A percentile compares a stretch with the other conserved stretches of the same genome.
phyloP scores from a whole-genome alignment of 2,329 filamentous ascomycete species.

The Neofusicoccum parvum region DNA sequence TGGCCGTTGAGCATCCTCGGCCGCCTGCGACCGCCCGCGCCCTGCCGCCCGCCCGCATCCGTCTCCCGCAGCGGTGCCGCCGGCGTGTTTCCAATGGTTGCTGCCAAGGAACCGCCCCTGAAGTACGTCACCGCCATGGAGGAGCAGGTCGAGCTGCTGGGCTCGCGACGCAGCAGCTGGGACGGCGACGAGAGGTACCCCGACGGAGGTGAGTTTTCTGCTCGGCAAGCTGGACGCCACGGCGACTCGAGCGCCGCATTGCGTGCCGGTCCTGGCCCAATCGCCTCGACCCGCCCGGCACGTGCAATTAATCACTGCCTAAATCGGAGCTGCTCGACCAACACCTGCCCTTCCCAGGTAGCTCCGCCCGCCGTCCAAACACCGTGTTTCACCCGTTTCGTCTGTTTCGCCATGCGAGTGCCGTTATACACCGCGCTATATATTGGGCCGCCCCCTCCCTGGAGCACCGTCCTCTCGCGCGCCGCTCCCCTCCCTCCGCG shows the following conservation, averaged over 20 bases:
- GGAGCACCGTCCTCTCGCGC: too few species aligned
- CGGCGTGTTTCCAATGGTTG: background rate
- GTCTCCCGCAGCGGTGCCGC: background rate
- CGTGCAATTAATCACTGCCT: background rate
- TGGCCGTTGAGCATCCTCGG: too few species aligned
- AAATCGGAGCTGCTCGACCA: conserved; percentile 3
- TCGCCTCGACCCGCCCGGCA: background rate
- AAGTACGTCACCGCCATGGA: background rate
- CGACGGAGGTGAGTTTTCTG: background rate
- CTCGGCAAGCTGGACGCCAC: background rate
- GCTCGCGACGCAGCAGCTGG: background rate
- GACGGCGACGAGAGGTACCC: background rate
- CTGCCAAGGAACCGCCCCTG: background rate
- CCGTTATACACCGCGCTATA: background rate
- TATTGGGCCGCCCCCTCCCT: background rate
- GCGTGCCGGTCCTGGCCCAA: background rate
- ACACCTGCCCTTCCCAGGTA: conserved; percentile 6
- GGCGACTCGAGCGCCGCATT: background rate
- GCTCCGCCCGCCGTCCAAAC: background rate
- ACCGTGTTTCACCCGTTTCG: background rate
- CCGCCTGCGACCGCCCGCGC: background rate
- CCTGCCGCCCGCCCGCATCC: background rate
- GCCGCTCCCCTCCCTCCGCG: background rate
- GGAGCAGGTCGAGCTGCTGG: conserved; percentile 7
- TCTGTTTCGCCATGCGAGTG: background rate